Percentiles rank a stretch among this genome's conserved stretches.
phyloP scores from a whole-genome alignment of 768 basidiomycete species.

The Kwoniella dejecticola region DNA sequence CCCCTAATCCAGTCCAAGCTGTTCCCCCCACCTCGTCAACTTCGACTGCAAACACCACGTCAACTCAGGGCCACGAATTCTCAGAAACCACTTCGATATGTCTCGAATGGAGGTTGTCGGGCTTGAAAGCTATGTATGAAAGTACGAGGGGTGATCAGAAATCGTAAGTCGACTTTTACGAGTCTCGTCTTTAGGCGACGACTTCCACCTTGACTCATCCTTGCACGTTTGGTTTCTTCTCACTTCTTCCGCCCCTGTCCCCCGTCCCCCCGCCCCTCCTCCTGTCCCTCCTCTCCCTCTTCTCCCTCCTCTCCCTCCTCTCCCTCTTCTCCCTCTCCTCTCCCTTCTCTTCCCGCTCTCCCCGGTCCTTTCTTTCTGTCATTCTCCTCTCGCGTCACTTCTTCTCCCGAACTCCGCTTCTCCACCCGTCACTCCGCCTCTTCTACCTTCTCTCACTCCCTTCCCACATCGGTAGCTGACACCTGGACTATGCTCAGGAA shows the following conservation, averaged over 20 bases:
- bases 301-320: too few relatives aligned
- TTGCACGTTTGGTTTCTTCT: too few relatives aligned
- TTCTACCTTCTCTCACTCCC: too few relatives aligned
- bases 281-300: too few relatives aligned
- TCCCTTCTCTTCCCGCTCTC: not conserved
- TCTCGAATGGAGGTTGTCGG: constrained; percentile 73
- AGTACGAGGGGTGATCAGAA: constrained; percentile 61
- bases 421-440: not conserved
- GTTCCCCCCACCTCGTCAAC: constrained; percentile 6
- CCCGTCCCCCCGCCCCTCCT: too few relatives aligned
- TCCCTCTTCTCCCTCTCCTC: too few relatives aligned
- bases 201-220: not conserved
- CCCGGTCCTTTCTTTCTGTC: not conserved
- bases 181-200: not conserved
- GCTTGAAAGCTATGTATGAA: constrained; percentile 73
- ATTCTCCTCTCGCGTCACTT: not conserved
- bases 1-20: constrained; percentile 20
- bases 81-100: constrained; percentile 52
- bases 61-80: constrained; percentile 40
- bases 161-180: constrained; percentile 54
- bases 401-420: not conserved
- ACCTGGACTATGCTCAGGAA: too few relatives aligned
- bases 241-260: too few relatives aligned
- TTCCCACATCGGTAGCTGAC: too few relatives aligned
- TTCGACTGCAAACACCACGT: not conserved